phyloP scores from a whole-genome alignment of 495 filamentous ascomycete genomes.

The Trypethelium eluteriae region DNA sequence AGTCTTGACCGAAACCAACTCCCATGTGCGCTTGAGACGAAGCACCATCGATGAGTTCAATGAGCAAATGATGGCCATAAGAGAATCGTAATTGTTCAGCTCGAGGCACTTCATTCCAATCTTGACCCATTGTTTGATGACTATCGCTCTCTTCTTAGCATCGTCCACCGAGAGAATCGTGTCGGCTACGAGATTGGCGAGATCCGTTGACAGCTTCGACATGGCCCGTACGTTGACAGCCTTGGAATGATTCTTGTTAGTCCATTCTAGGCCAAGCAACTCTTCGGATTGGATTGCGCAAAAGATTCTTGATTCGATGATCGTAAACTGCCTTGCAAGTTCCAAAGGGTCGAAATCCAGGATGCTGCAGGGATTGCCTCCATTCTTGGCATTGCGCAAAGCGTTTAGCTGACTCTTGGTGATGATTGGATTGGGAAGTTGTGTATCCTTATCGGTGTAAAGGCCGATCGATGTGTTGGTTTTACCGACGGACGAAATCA shows the following conservation, averaged over 20 bases:
- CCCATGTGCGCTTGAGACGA: slow-evolving; percentile 92
- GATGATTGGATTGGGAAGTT: slow-evolving; percentile 60
- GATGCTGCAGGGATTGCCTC: slow-evolving; percentile 62
- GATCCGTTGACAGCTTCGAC: slow-evolving; percentile 83
- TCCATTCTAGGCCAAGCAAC: slow-evolving; percentile 90
- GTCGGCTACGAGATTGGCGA: slow-evolving; percentile 91
- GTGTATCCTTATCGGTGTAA: slow-evolving; percentile 57
- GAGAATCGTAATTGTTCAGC: slow-evolving; percentile 89
- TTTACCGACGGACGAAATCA: slow-evolving; percentile 85
- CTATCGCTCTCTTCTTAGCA: slow-evolving; percentile 77
- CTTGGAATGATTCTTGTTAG: slow-evolving; percentile 66
- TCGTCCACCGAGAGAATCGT: slow-evolving; percentile 82
- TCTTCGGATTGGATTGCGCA: slow-evolving; percentile 90
- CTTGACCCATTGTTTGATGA: slow-evolving; percentile 99
- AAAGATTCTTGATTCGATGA: slow-evolving; percentile 90
- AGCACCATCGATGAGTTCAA: slow-evolving; percentile 84
- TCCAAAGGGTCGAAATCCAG: slow-evolving; percentile 91
- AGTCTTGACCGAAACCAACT: slow-evolving; percentile 75
- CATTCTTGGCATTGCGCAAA: slow-evolving; percentile 65
- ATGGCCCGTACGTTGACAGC: slow-evolving; percentile 92
- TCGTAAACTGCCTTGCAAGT: slow-evolving; percentile 83
- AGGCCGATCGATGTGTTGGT: slow-evolving; percentile 63
- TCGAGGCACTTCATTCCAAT: slow-evolving; percentile 79
- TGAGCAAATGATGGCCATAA: slow-evolving; percentile 95
- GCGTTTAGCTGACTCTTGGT: slow-evolving; percentile 67